phyloP scores from a whole-genome alignment of 139 green algal genomes.

The Diplosphaera chodatii region DNA sequence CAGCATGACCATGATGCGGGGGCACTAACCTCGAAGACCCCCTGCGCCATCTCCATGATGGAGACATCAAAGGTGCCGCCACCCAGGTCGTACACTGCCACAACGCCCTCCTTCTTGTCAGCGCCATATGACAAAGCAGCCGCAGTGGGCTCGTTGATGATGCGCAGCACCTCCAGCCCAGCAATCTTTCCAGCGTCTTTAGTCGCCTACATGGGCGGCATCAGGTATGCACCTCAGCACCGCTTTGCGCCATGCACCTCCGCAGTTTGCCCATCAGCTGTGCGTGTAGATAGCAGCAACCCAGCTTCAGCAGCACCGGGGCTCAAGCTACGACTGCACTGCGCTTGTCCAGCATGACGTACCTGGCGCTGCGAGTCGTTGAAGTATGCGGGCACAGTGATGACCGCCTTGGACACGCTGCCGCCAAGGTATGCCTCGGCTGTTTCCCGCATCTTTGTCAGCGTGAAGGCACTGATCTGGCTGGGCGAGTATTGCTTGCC shows the following conservation, averaged over 20 bases:
- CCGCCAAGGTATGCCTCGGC: slow-evolving; percentile 91
- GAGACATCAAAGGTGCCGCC: slow-evolving; percentile 98
- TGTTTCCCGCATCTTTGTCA: slow-evolving; percentile 98
- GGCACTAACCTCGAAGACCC: slow-evolving; percentile 77
- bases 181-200: slow-evolving; percentile 84
- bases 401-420: slow-evolving; percentile 80
- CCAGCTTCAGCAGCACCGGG: too few species aligned
- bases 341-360: too few species aligned
- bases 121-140: slow-evolving; percentile 91
- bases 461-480: slow-evolving; percentile 89
- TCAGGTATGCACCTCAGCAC: too few species aligned
- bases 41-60: slow-evolving; percentile 96
- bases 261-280: slow-evolving; percentile 71
- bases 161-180: slow-evolving; percentile 88
- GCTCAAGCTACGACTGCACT: neutral
- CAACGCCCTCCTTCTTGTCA: slow-evolving; percentile 95
- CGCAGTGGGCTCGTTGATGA: slow-evolving; percentile 99
- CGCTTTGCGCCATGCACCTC: too few species aligned
- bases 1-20: neutral
- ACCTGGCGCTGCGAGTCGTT: slow-evolving; percentile 95
- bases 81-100: slow-evolving; percentile 59
- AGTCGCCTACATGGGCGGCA: slow-evolving; percentile 28
- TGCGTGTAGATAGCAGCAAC: too few species aligned
- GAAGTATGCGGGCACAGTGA: slow-evolving; percentile 99
- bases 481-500: slow-evolving; percentile 88